Conservation (phyloP, 495 filamentous ascomycete genomes). For the Podospora appendiculata region DNA sequence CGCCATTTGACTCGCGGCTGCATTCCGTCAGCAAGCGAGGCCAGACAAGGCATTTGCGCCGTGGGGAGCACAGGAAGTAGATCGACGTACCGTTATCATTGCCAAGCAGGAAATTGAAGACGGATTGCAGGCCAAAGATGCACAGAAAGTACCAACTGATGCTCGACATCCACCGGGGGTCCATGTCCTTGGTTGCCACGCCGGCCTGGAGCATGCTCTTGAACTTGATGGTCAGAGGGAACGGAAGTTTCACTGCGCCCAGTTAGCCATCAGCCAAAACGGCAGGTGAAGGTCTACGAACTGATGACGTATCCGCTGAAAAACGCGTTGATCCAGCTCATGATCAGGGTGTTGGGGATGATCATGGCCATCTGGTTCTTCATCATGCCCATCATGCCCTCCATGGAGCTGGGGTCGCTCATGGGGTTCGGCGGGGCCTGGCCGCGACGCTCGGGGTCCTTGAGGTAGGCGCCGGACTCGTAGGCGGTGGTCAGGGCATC, state of each 20-base stretch:
- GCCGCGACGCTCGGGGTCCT: conserved; percentile 76
- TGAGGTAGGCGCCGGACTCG: conserved; percentile 78
- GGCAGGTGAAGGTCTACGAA: conserved; percentile 35
- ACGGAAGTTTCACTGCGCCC: conserved; percentile 84
- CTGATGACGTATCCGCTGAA: conserved; percentile 96
- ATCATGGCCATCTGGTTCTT: conserved; percentile 99
- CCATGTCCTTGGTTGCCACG: conserved; percentile 89
- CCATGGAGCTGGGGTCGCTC: conserved; percentile 96
- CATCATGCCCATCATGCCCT: conserved; percentile 99
- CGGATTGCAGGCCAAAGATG: conserved; percentile 89
- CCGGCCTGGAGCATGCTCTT: conserved; percentile 98
- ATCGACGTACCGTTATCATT: conserved; percentile 77
- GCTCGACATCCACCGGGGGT: conserved; percentile 95
- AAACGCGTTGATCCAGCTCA: conserved; percentile 99
- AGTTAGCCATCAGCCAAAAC: conserved; percentile 5
- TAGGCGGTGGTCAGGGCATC: conserved; percentile 72
- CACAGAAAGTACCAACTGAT: conserved; percentile 98
- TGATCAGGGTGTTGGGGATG: conserved; percentile 95
- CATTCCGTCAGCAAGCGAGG: conserved; percentile 1
- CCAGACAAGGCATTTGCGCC: background rate
- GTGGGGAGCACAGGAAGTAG: background rate
- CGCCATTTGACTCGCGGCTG: conserved; percentile 90
- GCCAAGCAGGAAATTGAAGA: conserved; percentile 96
- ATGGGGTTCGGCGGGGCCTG: conserved; percentile 90
- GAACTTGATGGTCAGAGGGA: conserved; percentile 95